Evolutionary conservation across 768 basidiomycete species (phyloP).

Genomic region (Lentinula aciculospora): DNA sequence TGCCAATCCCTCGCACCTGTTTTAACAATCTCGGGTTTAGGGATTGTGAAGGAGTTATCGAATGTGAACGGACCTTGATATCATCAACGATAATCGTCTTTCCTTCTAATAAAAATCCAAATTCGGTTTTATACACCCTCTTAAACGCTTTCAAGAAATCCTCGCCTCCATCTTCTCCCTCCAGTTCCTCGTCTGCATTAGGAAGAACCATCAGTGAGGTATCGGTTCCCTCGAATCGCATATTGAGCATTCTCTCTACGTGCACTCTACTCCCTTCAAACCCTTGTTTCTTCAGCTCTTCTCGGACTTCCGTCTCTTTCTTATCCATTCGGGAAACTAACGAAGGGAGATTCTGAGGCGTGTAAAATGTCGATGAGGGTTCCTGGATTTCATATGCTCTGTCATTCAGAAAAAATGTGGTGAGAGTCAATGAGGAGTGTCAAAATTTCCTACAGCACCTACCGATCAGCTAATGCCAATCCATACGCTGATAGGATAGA

Average conservation of each 20-base stretch:
- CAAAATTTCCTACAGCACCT: constrained; percentile 1
- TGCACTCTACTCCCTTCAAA: constrained; percentile 70
- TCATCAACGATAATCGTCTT: constrained; percentile 87
- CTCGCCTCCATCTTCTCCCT: constrained; percentile 45
- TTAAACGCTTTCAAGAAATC: constrained; percentile 82
- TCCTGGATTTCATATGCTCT: constrained; percentile 88
- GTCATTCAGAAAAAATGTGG: background rate
- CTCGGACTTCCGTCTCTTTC: constrained; percentile 54
- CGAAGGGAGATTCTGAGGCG: constrained; percentile 43
- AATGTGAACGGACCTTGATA: constrained; percentile 55
- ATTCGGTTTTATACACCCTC: constrained; percentile 76
- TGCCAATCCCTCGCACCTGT: constrained; percentile 84
- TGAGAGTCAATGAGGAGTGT: background rate
- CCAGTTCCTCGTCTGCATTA: constrained; percentile 21
- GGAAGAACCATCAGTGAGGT: constrained; percentile 88
- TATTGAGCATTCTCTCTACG: constrained; percentile 81
- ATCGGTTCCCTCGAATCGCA: constrained; percentile 92
- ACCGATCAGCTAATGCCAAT: constrained; percentile 82
- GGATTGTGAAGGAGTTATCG: no score
- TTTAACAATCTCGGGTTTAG: background rate
- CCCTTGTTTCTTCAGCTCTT: constrained; percentile 73
- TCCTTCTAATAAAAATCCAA: constrained; percentile 86
- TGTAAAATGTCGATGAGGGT: constrained; percentile 79
- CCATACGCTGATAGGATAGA: constrained; percentile 94
- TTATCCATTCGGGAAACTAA: constrained; percentile 67